phyloP scores from a whole-genome alignment of 192 early-diverging fungal species.

The Funneliformis geosporum region DNA sequence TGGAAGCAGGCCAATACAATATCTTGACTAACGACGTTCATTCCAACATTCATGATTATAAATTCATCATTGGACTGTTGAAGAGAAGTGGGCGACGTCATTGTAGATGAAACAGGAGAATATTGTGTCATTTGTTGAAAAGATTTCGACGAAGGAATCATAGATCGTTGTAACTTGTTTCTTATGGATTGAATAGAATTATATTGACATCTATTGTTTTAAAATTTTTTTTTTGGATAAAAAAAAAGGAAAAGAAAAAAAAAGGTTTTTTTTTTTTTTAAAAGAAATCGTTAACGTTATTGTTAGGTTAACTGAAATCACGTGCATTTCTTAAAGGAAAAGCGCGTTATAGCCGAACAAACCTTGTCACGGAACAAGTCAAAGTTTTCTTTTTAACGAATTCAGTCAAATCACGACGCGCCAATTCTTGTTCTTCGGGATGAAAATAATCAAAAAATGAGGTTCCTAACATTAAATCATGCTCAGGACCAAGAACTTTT shows the following conservation, averaged over 20 bases:
- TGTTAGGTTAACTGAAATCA: neutral
- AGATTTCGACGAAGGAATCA: neutral
- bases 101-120: slow-evolving; percentile 2
- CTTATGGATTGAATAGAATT: slow-evolving; percentile 11
- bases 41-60: slow-evolving; percentile 46
- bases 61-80: slow-evolving; percentile 41
- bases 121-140: slow-evolving; percentile 4
- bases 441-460: slow-evolving; percentile 52
- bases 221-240: neutral
- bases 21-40: slow-evolving; percentile 50
- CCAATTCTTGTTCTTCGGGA: slow-evolving; percentile 44
- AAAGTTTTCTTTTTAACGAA: slow-evolving; percentile 47
- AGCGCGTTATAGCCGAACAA: neutral
- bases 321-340: neutral
- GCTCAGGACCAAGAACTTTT: slow-evolving; percentile 39
- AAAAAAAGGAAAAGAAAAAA: neutral
- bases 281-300: neutral
- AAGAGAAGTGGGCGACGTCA: neutral
- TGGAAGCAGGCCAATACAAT: slow-evolving; percentile 49
- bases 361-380: slow-evolving; percentile 48
- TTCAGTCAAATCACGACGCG: slow-evolving; percentile 42
- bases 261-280: no score
- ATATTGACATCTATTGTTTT: slow-evolving; percentile 21
- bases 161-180: neutral
- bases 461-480: slow-evolving; percentile 41